Base-by-base conservation (phyloP, 2,329 filamentous ascomycete species). In the Scleromitrula shiraiana region DNA sequence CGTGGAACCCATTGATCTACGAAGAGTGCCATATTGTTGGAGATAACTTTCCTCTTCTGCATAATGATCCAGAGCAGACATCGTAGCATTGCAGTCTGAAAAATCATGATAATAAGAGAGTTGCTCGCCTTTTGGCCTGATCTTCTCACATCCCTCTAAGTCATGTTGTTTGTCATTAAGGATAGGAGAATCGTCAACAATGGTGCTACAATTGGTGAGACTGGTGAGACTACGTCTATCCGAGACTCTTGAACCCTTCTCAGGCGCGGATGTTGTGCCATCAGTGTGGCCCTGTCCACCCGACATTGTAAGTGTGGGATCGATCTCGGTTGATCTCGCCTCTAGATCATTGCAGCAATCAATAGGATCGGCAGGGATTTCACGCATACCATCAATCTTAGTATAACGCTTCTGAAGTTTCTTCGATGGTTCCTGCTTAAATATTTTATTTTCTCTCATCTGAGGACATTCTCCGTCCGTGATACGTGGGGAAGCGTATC, bases 61-160 rank as follows among this genome's bases (percentile, higher is more conserved):
- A 36, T 53, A 57, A 36, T 59, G 53, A 5, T 60, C 52, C 9
- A 60, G 53, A 38, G 59, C 46, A 6, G 41, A 41, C 44, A 54
- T 56, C 33, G 59, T 50, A 23, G 55, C 48, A 6, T 52, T 56
- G 43, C 49, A 60, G 22, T 59, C 54, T 12, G 49, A 52, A 29
- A 57, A 59, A 20, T 60, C 56, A 50, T 61, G 59, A 22, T 57
- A 48, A 20, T 60, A 59, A 14, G 58, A 58, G 8, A 58, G 43
- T 12, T 59, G 27, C 20, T 15, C 36, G 19, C 35, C 29, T 20
- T 35, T 20, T 33, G 44, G 26, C 19, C 39, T 46, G 17, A 43
- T 32, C 19, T 36, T 43, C 14, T 48, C 46, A 17, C 46, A 43
- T 12, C 32, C 20, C 15, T 43, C 32, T 8, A 30, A 7, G 29